phyloP scores from a whole-genome alignment of 805 yeast genomes.

The Candida patagonica region DNA sequence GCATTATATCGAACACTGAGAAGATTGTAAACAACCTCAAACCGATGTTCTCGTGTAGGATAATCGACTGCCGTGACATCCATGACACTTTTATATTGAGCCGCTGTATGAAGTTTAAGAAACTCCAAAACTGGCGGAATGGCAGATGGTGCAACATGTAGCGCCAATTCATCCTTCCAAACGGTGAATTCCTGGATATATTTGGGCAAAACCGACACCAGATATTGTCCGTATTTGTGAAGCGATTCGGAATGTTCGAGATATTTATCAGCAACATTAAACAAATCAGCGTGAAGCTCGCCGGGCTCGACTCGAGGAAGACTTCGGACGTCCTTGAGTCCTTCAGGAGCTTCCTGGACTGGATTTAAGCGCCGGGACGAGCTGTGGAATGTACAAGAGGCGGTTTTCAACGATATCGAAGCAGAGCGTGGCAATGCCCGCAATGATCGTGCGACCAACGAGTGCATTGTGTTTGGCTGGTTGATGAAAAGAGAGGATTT shows the following conservation, averaged over 20 bases:
- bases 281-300: slow-evolving; percentile 27
- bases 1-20: slow-evolving; percentile 77
- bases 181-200: slow-evolving; percentile 75
- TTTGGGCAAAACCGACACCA: slow-evolving; percentile 72
- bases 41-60: slow-evolving; percentile 75
- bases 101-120: slow-evolving; percentile 66
- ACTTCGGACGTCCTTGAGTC: slow-evolving; percentile 24
- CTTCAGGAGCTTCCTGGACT: slow-evolving; percentile 17
- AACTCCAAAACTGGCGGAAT: slow-evolving; percentile 62
- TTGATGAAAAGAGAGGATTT: no score
- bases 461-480: no score
- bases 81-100: slow-evolving; percentile 69
- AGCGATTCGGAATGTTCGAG: slow-evolving; percentile 47
- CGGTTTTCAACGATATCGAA: no score
- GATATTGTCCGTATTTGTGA: slow-evolving; percentile 72
- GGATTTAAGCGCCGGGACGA: no score
- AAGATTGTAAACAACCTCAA: slow-evolving; percentile 79
- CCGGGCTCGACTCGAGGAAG: slow-evolving; percentile 22
- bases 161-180: slow-evolving; percentile 81
- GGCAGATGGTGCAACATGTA: slow-evolving; percentile 69
- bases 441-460: no score
- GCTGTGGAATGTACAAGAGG: no score
- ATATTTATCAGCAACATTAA: slow-evolving; percentile 72
- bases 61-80: slow-evolving; percentile 83
- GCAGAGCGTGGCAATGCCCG: no score